Conservation (phyloP, 1,139 yeast genomes). For the Zhuliangozyma blackwelliae region DNA sequence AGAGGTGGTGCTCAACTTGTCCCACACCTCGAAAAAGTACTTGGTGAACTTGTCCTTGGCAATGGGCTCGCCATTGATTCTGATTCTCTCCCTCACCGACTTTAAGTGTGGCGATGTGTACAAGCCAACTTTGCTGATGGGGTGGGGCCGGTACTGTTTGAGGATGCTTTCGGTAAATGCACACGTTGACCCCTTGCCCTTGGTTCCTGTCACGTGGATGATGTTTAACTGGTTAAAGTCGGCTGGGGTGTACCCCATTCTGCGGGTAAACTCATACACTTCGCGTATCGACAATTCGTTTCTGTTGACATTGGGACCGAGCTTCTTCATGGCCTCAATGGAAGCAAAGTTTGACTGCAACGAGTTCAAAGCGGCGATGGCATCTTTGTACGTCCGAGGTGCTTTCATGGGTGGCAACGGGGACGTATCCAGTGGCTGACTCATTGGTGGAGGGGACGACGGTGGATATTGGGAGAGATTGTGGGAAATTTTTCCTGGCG, state of each 20-base stretch:
- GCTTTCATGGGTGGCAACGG: background rate
- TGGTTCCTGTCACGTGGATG: constrained; percentile 94
- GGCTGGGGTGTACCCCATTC: constrained; percentile 72
- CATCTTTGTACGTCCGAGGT: constrained; percentile 53
- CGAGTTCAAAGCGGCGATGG: constrained; percentile 77
- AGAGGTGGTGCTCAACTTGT: constrained; percentile 56
- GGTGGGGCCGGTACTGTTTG: constrained; percentile 44
- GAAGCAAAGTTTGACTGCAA: constrained; percentile 90
- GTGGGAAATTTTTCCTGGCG: too few relatives aligned
- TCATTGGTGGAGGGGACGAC: too few relatives aligned
- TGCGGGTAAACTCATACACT: constrained; percentile 84
- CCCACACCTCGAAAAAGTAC: constrained; percentile 95
- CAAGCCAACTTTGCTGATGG: constrained; percentile 66
- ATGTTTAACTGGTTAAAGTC: constrained; percentile 75
- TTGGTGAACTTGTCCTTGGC: constrained; percentile 74
- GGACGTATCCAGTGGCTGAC: background rate
- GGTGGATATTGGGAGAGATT: too few relatives aligned
- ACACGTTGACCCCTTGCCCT: constrained; percentile 98
- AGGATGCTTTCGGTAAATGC: constrained; percentile 87
- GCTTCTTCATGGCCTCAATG: constrained; percentile 72
- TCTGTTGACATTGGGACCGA: constrained; percentile 58
- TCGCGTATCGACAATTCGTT: constrained; percentile 76
- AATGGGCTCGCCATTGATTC: constrained; percentile 84
- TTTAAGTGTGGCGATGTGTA: constrained; percentile 95
- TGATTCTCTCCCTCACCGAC: constrained; percentile 86